A percentile compares a stretch with the other conserved stretches of the same genome.
Conservation (phyloP, 1,139 yeast genomes). For the Yamadazyma membranifaciens region DNA sequence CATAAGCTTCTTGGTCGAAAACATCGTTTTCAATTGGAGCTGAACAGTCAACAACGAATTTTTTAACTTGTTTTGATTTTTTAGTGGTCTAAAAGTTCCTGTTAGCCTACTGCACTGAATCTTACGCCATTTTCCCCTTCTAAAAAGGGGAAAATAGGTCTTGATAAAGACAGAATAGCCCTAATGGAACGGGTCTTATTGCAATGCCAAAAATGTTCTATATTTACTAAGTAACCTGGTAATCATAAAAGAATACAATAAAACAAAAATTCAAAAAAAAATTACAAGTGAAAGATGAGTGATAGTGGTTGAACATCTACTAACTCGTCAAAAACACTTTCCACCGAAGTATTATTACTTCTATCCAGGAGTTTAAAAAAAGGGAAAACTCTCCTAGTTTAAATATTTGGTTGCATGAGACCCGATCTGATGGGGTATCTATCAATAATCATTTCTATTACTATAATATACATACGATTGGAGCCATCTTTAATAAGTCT, state of each 20-base stretch:
- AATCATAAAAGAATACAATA: neutral
- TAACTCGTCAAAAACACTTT: too few relatives aligned
- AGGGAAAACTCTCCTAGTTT: neutral
- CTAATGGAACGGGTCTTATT: slow-evolving; percentile 37
- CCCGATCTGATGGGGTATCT: slow-evolving; percentile 35
- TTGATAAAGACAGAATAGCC: slow-evolving; percentile 57
- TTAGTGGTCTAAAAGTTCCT: slow-evolving; percentile 62
- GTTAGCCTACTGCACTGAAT: slow-evolving; percentile 58
- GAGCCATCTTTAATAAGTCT: slow-evolving; percentile 63
- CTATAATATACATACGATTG: slow-evolving; percentile 67
- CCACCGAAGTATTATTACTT: neutral
- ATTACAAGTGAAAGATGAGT: neutral
- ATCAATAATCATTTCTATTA: slow-evolving; percentile 8
- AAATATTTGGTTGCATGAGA: slow-evolving; percentile 18
- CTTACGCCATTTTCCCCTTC: neutral
- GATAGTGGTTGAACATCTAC: neutral
- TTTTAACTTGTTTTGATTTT: slow-evolving; percentile 77
- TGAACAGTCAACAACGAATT: slow-evolving; percentile 93
- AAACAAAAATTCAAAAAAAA: neutral
- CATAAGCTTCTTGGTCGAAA: slow-evolving; percentile 96
- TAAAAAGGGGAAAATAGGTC: neutral
- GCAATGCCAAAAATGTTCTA: slow-evolving; percentile 11
- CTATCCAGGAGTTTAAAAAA: neutral
- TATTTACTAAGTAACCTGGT: neutral
- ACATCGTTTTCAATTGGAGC: slow-evolving; percentile 98